Conservation (phyloP, 257 asterid genomes). For the Ehretia macrophylla region DNA sequence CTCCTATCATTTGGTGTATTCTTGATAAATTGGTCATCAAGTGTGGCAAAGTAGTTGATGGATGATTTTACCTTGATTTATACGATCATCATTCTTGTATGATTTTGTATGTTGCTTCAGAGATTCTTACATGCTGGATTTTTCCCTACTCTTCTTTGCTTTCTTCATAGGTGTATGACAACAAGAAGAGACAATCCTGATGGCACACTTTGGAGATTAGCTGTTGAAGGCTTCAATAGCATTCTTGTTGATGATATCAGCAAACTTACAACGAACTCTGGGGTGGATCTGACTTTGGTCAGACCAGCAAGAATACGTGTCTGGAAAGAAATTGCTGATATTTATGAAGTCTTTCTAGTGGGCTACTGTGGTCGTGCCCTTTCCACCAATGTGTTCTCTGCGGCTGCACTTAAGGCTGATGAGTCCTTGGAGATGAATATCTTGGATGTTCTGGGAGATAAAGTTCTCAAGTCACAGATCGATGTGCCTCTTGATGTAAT, state of each 20-base stretch:
- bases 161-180: conserved; percentile 76
- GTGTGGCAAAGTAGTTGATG: neutral
- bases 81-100: neutral
- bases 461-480: conserved; percentile 61
- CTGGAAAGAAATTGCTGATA: conserved; percentile 97
- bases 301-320: conserved; percentile 64
- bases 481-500: conserved; percentile 82
- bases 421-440: conserved; percentile 83
- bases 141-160: neutral
- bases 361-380: conserved; percentile 97
- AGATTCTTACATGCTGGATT: neutral
- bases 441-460: conserved; percentile 75
- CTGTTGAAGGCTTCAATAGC: conserved; percentile 77
- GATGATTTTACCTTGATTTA: neutral
- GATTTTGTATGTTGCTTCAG: neutral
- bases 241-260: conserved; percentile 60
- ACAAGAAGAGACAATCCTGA: conserved; percentile 96
- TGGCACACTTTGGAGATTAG: conserved; percentile 89
- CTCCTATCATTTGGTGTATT: neutral
- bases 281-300: conserved; percentile 28
- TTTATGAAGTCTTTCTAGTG: conserved; percentile 80
- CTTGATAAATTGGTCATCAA: neutral
- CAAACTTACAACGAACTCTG: conserved; percentile 32
- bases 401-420: conserved; percentile 52
- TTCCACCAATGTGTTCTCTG: conserved; percentile 60